Conservation (phyloP, 1,139 yeast genomes). For the Protomyces arabidopsidicola region DNA sequence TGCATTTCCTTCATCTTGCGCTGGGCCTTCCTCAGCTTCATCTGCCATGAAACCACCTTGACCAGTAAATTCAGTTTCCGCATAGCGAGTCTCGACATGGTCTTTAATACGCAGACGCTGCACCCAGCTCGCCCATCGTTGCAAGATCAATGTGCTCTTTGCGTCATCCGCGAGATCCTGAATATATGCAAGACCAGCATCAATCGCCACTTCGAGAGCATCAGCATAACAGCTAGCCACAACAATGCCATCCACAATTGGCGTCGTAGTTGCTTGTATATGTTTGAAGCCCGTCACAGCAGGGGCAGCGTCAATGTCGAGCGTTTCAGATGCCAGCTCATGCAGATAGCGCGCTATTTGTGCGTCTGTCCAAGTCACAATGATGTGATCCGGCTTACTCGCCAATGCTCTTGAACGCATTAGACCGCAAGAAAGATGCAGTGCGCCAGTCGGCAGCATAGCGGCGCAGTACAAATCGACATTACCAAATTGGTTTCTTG, state of each 20-base stretch:
- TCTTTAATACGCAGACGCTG: neutral
- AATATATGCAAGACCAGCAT: neutral
- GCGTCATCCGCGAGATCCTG: neutral
- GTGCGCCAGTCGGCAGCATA: constrained; percentile 82
- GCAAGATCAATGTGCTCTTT: neutral
- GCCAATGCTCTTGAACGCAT: neutral
- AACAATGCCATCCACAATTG: constrained; percentile 71
- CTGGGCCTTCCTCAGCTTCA: neutral
- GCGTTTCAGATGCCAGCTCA: constrained; percentile 43
- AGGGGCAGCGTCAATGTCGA: constrained; percentile 74
- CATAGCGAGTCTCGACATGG: neutral
- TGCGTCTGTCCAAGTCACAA: neutral
- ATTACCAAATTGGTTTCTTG: constrained; percentile 75
- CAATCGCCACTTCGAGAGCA: constrained; percentile 50
- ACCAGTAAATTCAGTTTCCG: neutral
- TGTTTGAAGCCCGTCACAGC: constrained; percentile 82
- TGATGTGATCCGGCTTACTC: neutral
- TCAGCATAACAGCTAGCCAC: constrained; percentile 61
- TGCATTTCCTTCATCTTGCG: neutral
- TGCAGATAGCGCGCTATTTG: constrained; percentile 49
- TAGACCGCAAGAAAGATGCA: constrained; percentile 45
- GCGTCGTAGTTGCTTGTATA: constrained; percentile 47
- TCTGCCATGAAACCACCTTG: neutral
- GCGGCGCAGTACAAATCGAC: constrained; percentile 68
- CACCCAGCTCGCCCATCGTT: neutral